phyloP scores from a whole-genome alignment of 306 rosid species.

The Begonia loranthoides region DNA sequence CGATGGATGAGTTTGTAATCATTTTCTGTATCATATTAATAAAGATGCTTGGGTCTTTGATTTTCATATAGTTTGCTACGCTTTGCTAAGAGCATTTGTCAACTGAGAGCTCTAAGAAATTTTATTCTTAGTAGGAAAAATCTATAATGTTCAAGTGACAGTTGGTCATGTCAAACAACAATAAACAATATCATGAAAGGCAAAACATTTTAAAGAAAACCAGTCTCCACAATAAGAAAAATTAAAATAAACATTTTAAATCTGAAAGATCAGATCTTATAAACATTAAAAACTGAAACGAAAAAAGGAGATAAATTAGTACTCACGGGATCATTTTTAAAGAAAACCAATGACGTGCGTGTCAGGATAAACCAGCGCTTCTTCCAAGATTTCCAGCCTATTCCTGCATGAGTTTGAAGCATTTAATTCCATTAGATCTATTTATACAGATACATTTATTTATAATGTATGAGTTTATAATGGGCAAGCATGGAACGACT shows the following conservation, averaged over 20 bases:
- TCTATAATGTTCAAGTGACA: background rate
- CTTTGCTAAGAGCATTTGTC: too few species aligned
- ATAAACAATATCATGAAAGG: background rate
- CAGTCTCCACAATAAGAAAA: background rate
- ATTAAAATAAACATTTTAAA: background rate
- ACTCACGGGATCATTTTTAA: constrained; percentile 98
- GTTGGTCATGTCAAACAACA: background rate
- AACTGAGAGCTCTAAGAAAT: too few species aligned
- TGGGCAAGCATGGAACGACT: too few species aligned
- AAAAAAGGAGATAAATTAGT: background rate
- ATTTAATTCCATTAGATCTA: constrained; percentile 19
- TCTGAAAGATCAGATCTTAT: background rate
- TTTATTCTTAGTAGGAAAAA: too few species aligned
- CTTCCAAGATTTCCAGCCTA: constrained; percentile 99
- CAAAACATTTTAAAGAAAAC: too few species aligned
- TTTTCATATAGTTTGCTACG: too few species aligned
- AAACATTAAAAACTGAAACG: constrained; percentile 3
- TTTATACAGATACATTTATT: too few species aligned
- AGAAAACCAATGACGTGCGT: constrained; percentile 81
- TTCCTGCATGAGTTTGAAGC: constrained; percentile 51
- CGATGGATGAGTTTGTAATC: too few species aligned
- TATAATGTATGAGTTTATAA: too few species aligned
- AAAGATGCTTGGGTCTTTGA: too few species aligned
- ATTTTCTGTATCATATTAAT: too few species aligned
- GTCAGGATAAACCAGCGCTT: constrained; percentile 98